Conservation (phyloP, 495 filamentous ascomycete genomes). For the Penicillium lagena region DNA sequence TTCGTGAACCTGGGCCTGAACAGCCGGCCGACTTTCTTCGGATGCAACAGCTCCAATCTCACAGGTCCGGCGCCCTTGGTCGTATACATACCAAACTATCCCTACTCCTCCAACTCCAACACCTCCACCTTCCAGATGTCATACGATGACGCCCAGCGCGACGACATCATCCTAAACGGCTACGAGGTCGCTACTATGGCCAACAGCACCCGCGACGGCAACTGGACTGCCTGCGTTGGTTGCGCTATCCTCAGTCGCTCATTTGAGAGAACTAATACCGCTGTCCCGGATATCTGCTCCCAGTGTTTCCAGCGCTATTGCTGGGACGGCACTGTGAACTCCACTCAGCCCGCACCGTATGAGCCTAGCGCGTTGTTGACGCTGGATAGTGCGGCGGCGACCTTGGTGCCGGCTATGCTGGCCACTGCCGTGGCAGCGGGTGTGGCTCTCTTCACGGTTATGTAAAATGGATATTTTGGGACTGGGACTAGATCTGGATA, state of each 20-base stretch:
- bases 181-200: conserved; percentile 75
- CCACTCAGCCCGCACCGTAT: conserved; percentile 20
- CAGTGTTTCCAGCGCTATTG: conserved; percentile 78
- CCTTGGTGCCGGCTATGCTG: conserved; percentile 10
- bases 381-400: conserved; percentile 7
- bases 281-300: conserved; percentile 59
- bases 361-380: conserved; percentile 19
- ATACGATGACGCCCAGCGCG: conserved; percentile 58
- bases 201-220: conserved; percentile 63
- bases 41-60: conserved; percentile 66
- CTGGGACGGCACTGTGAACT: conserved; percentile 48
- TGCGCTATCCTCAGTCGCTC: conserved; percentile 81
- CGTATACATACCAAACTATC: conserved; percentile 86
- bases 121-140: conserved; percentile 60
- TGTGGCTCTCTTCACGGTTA: conserved; percentile 11
- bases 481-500: too few species aligned
- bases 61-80: conserved; percentile 56
- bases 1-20: conserved; percentile 86
- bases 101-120: conserved; percentile 70
- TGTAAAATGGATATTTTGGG: too few species aligned
- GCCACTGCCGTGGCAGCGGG: conserved; percentile 14
- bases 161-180: conserved; percentile 77
- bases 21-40: conserved; percentile 85
- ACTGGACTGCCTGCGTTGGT: conserved; percentile 77
- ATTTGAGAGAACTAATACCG: conserved; percentile 57